Conservation (phyloP, 805 yeast species). For the Starmerella ratchasimensis region DNA sequence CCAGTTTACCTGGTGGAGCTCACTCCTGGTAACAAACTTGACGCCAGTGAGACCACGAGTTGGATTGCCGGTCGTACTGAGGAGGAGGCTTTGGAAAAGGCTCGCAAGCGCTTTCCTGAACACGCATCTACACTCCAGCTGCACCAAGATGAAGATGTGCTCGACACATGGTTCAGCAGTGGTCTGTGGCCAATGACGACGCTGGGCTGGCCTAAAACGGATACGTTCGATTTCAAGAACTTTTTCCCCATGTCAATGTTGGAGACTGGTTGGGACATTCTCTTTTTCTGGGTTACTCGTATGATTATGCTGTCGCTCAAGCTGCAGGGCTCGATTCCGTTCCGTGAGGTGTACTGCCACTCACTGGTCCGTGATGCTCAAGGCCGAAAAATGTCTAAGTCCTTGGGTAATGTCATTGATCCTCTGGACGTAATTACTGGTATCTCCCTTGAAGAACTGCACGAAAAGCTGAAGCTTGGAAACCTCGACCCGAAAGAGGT, state of each 20-base stretch:
- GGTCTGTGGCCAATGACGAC: conserved; percentile 98
- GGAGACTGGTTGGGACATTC: conserved; percentile 98
- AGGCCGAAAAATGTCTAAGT: conserved; percentile 96
- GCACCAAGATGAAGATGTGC: conserved; percentile 87
- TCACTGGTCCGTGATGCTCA: conserved; percentile 98
- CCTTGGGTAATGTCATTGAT: conserved; percentile 91
- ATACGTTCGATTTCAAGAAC: conserved; percentile 49
- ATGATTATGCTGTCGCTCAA: conserved; percentile 88
- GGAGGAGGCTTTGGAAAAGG: conserved; percentile 78
- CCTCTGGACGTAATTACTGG: conserved; percentile 91
- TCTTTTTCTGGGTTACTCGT: conserved; percentile 97
- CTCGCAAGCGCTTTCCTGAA: conserved; percentile 56
- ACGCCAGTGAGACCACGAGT: conserved; percentile 50
- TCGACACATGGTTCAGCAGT: conserved; percentile 97
- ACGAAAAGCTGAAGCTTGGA: conserved; percentile 62
- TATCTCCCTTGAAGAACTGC: conserved; percentile 64
- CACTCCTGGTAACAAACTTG: conserved; percentile 47
- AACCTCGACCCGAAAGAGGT: conserved; percentile 83
- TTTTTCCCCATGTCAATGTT: conserved; percentile 87
- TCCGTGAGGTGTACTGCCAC: conserved; percentile 94
- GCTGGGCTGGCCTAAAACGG: conserved; percentile 77
- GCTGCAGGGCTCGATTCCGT: conserved; percentile 82
- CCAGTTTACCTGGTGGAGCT: conserved; percentile 82
- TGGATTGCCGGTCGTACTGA: conserved; percentile 84
- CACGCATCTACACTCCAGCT: conserved; percentile 52